Evolutionary conservation across 1,284 basidiomycete genomes (phyloP).

Genomic region (Irpex sp.): DNA sequence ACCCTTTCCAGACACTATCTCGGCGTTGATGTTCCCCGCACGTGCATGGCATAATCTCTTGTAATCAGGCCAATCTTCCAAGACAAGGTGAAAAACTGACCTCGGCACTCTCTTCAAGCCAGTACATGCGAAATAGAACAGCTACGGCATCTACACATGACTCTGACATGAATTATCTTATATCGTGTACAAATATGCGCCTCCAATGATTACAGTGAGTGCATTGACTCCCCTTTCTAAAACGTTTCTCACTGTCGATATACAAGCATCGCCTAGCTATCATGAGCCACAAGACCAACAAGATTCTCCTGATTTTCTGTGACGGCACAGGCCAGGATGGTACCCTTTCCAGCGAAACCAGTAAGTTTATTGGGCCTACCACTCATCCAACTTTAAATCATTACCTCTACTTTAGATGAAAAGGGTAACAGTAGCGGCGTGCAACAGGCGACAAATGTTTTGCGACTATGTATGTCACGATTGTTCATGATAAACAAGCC

Average conservation of each 20-base stretch:
- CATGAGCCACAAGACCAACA: not conserved
- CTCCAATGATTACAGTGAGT: no score
- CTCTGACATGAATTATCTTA: not conserved
- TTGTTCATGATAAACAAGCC: not conserved
- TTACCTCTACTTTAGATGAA: not conserved
- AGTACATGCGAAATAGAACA: not conserved
- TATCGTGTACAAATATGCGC: no score
- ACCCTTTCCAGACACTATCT: no score
- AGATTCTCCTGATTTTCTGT: conserved; percentile 6
- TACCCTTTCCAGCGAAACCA: not conserved
- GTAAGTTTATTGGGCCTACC: not conserved
- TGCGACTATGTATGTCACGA: not conserved
- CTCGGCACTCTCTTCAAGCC: no score
- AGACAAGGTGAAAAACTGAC: not conserved
- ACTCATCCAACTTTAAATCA: not conserved
- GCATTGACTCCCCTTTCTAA: not conserved
- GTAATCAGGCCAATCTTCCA: not conserved
- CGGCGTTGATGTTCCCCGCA: no score
- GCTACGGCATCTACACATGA: not conserved
- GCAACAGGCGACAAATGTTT: conserved; percentile 3
- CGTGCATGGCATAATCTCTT: no score
- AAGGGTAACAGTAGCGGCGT: not conserved
- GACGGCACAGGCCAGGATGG: conserved; percentile 6
- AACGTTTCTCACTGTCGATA: not conserved
- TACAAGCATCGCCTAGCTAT: not conserved